Evolutionary conservation across 2,329 filamentous ascomycete species (phyloP).

Genomic region (Epichloe typhina): DNA sequence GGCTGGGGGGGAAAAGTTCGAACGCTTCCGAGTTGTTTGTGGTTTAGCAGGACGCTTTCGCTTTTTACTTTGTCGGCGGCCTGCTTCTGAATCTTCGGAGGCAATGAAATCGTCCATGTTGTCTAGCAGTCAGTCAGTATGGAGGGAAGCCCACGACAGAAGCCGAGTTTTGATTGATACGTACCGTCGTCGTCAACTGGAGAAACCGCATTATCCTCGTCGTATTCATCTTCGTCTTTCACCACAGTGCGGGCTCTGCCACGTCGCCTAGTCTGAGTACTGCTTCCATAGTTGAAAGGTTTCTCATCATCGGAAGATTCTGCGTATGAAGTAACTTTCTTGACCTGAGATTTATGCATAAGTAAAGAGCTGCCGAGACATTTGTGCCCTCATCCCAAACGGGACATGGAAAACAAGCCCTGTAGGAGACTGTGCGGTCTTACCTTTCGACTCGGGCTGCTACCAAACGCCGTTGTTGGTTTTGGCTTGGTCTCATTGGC

Average conservation of each 20-base stretch:
- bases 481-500: not conserved
- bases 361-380: not conserved
- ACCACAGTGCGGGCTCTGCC: constrained; percentile 44
- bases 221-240: constrained; percentile 57
- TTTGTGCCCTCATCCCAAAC: too few relatives aligned
- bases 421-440: not conserved
- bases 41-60: constrained; percentile 53
- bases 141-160: not conserved
- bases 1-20: constrained; percentile 36
- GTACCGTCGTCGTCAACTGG: constrained; percentile 51
- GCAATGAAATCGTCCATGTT: constrained; percentile 83
- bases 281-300: constrained; percentile 40
- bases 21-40: constrained; percentile 46
- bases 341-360: constrained; percentile 23
- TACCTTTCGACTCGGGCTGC: constrained; percentile 75
- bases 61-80: constrained; percentile 48
- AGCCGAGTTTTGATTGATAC: not conserved
- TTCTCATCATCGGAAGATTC: constrained; percentile 76
- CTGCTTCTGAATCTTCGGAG: constrained; percentile 70
- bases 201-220: constrained; percentile 49
- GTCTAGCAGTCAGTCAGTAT: constrained; percentile 22
- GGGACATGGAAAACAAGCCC: not conserved
- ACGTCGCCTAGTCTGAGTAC: constrained; percentile 25
- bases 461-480: constrained; percentile 26
- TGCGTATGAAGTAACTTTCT: constrained; percentile 60